A percentile compares a stretch with the other conserved stretches of the same genome.
Conservation (phyloP, 768 basidiomycete genomes). For the Amyloporia xantha region DNA sequence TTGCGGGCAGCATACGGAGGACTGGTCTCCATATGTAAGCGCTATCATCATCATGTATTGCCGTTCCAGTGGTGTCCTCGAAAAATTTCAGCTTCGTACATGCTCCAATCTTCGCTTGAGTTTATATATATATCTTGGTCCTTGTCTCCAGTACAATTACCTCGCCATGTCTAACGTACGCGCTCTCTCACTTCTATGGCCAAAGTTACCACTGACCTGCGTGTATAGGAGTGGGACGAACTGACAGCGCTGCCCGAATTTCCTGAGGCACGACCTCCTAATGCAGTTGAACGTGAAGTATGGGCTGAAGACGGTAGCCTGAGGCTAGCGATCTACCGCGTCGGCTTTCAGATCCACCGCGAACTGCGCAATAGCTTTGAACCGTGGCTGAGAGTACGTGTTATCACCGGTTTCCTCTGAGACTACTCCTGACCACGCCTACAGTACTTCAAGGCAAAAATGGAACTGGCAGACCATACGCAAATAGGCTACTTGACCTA, state of each 20-base stretch:
- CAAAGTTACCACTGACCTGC: too few relatives aligned
- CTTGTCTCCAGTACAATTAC: too few relatives aligned
- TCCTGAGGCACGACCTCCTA: background rate
- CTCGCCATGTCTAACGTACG: too few relatives aligned
- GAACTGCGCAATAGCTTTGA: slow-evolving; percentile 1
- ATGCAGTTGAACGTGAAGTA: background rate
- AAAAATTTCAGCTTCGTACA: too few relatives aligned
- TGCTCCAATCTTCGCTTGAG: too few relatives aligned
- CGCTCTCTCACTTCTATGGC: too few relatives aligned
- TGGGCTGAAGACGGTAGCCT: background rate
- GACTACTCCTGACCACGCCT: background rate
- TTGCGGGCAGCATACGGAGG: too few relatives aligned
- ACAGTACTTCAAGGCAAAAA: slow-evolving; percentile 4
- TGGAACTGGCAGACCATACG: background rate
- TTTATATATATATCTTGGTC: too few relatives aligned
- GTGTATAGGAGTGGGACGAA: background rate
- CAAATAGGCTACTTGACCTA: background rate
- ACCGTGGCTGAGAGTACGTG: slow-evolving; percentile 1
- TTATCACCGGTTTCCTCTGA: background rate
- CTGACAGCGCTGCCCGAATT: background rate
- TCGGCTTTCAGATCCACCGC: background rate
- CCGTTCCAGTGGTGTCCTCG: too few relatives aligned
- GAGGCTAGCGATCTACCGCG: background rate
- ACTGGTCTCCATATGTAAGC: too few relatives aligned
- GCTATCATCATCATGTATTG: too few relatives aligned